These are phyloP conservation scores for Apiospora kogelbergensis DNA, from an alignment of 2,329 filamentous ascomycete genomes.

Conservation along the genomic window DNA sequence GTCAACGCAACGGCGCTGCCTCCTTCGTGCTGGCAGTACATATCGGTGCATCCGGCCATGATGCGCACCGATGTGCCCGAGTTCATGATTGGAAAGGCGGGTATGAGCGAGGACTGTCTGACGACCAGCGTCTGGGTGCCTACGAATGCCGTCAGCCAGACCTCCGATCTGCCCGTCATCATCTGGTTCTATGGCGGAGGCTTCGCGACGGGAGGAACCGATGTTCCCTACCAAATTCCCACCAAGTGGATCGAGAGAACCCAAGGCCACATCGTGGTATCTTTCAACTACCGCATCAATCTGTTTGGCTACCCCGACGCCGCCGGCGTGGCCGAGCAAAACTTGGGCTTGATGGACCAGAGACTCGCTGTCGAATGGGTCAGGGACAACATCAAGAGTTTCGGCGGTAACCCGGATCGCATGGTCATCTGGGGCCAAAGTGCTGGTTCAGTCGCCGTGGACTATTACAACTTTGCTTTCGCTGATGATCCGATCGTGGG, in stretches of 20 bases:
- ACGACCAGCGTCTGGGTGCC: constrained; percentile 7
- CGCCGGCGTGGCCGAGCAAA: constrained; percentile 33
- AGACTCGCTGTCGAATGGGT: constrained; percentile 51
- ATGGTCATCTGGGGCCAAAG: constrained; percentile 49
- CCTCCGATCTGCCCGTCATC: constrained; percentile 7
- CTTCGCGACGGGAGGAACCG: constrained; percentile 36
- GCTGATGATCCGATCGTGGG: constrained; percentile 44
- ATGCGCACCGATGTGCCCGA: constrained; percentile 21
- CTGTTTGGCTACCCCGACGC: constrained; percentile 35
- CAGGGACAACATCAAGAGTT: constrained; percentile 44
- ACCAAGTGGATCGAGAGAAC: constrained; percentile 31
- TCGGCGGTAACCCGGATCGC: constrained; percentile 44
- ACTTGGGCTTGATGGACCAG: constrained; percentile 51
- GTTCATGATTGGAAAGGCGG: constrained; percentile 23
- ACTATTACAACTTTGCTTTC: constrained; percentile 45
- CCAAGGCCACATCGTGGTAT: constrained; percentile 34
- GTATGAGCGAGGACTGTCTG: constrained; percentile 13
- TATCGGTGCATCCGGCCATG: constrained; percentile 9
- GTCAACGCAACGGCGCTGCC: constrained; percentile 19
- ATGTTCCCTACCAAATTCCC: constrained; percentile 39
- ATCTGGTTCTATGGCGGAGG: constrained; percentile 33
- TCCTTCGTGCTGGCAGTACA: constrained; percentile 26
- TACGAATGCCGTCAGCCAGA: background rate
- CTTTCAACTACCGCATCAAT: constrained; percentile 40
- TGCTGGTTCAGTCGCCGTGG: constrained; percentile 41